Base-by-base conservation (phyloP, 805 yeast genomes). In the Hermanozyma aechmeae region DNA sequence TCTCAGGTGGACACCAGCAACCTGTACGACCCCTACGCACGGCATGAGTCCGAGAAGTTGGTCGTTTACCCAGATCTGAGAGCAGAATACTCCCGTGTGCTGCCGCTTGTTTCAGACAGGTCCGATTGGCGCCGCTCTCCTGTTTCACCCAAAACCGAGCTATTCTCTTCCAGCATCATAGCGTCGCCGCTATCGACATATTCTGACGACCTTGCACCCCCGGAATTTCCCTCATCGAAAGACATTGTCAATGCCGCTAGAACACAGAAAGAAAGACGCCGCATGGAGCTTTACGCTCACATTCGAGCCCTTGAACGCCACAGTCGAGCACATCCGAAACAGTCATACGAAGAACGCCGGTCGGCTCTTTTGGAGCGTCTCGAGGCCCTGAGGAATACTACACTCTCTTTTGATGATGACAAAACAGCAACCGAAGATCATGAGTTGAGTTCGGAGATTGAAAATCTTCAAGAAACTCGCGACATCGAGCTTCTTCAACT, bases 401-500 rank as follows among this genome's bases (percentile, higher is more conserved):
- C 36, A 14, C 36, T 61, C 3, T 29, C 40, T 2, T 53, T 53
- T 26, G 40, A 39, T 3, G 38, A 45, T 20, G 29, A 27, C 23
- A 27, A 34, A 9, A 42, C 55, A 8, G 18, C 17, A 7, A 22
- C 34, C 6, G 30, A 37, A 8, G 61, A 59, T 34, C 50, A 41
- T 8, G 62, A 60, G 22, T 42, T 62, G 13, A 12, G 27, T n/a
- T 27, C 36, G 11, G 46, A 25, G 20, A 41, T 44, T 20, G 31
- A 39, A 5, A 16, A 34, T 15, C 33, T 51, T 20, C 55, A 46
- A 22, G 35, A 34, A 6, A 34, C 40, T 15, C 33, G 61, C 16
- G 69, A 62, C 34, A 40, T 45, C 18, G 59, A 54, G 28, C 45
- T 62, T 27, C 30, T 59, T n/a, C 43, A 47, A 15, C 44, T 59